phyloP scores from a whole-genome alignment of 2,329 filamentous ascomycete genomes.

The Exophiala bonariae region DNA sequence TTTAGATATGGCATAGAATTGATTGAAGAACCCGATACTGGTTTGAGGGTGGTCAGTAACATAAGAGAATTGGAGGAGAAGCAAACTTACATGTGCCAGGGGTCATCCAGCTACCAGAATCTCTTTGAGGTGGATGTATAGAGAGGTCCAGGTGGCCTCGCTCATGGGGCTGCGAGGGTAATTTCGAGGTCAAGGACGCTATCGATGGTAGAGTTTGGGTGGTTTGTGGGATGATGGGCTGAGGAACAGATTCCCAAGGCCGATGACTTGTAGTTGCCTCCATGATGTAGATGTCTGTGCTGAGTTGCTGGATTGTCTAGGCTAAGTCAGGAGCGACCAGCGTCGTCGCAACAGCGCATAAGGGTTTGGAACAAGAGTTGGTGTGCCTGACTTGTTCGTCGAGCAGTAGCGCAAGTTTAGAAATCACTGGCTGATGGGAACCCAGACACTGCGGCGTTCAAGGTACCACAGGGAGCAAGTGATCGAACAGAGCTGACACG shows the following conservation, averaged over 20 bases:
- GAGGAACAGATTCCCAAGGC: conserved; percentile 45
- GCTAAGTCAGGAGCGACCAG: conserved; percentile 15
- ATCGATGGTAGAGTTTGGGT: conserved; percentile 48
- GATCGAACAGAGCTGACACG: conserved; percentile 12
- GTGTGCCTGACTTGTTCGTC: conserved; percentile 16
- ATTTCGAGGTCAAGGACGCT: conserved; percentile 47
- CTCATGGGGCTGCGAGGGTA: conserved; percentile 37
- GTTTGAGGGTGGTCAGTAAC: conserved; percentile 24
- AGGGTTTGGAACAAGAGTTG: conserved; percentile 6
- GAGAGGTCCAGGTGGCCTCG: conserved; percentile 44
- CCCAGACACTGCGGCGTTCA: conserved; percentile 8
- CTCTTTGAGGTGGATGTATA: conserved; percentile 50
- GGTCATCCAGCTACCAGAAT: conserved; percentile 62
- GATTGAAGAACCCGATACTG: conserved; percentile 44
- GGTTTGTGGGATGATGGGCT: conserved; percentile 35
- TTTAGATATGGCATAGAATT: conserved; percentile 45
- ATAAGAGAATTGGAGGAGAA: conserved; percentile 8
- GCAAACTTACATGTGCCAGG: conserved; percentile 54
- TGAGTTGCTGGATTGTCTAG: conserved; percentile 14
- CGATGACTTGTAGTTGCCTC: conserved; percentile 41
- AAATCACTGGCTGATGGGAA: conserved; percentile 13
- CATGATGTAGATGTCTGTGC: conserved; percentile 31
- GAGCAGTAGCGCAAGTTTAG: conserved; percentile 3
- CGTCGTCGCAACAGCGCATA: conserved; percentile 16
- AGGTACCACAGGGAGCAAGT: conserved; percentile 9